Conservation (phyloP, 352 stramenopile species). For the Globisporangium apiculatum region DNA sequence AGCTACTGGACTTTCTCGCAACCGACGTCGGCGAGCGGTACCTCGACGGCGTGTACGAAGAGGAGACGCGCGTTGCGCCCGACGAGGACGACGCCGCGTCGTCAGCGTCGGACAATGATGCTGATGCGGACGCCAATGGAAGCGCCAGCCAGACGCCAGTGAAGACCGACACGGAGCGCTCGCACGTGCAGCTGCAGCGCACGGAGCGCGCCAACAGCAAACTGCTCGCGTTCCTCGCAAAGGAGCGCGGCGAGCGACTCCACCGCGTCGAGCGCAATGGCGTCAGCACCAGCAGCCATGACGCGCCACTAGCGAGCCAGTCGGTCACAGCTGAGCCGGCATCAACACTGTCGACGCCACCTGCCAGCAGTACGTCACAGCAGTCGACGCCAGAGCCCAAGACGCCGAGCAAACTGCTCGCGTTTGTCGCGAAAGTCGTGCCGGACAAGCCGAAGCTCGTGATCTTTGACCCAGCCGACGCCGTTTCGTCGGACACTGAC, state of each 20-base stretch:
- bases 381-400: background rate
- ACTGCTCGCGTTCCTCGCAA: conserved; percentile 47
- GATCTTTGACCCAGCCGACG: conserved; percentile 46
- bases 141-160: background rate
- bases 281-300: conserved; percentile 4
- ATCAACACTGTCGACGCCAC: background rate
- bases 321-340: background rate
- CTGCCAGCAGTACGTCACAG: background rate
- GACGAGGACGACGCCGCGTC: conserved; percentile 11
- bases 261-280: conserved; percentile 18
- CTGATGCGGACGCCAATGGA: background rate
- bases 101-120: too few species aligned
- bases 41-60: conserved; percentile 62
- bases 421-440: conserved; percentile 55
- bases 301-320: conserved; percentile 1
- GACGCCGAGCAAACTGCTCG: conserved; percentile 28
- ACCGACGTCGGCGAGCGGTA: conserved; percentile 68
- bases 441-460: conserved; percentile 42
- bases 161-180: conserved; percentile 1
- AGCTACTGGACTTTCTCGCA: conserved; percentile 68
- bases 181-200: conserved; percentile 10
- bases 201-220: conserved; percentile 38
- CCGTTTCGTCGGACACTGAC: conserved; percentile 19
- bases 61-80: conserved; percentile 36
- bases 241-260: conserved; percentile 41